Base-by-base conservation (phyloP, 306 rosid genomes). In the Rosa persica region DNA sequence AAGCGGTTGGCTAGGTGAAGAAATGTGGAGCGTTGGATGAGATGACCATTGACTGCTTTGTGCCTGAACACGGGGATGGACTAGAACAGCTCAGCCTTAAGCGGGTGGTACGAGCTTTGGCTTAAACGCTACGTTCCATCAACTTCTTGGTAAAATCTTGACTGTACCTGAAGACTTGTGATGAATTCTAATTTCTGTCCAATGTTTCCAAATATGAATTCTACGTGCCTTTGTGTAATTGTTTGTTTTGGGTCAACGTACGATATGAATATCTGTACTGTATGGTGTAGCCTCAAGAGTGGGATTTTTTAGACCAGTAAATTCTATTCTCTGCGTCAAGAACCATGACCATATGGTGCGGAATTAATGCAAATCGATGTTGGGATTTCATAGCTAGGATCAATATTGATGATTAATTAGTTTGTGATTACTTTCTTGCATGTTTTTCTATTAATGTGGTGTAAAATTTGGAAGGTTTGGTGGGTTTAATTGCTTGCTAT, bases 31-130 rank as follows among this genome's bases (percentile, higher is more conserved):
- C 69, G 54, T 74, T 2, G 27, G 69, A 74, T 42, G 55, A 23
- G 54, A 74, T 74, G 78, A 47, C 25, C 55, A 42, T 57, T 64
- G 69, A 74, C 78, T 57, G 69, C 69, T 57, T 74, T 17, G 69
- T 74, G 25, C 8, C 42, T n/a, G 55, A 74, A 42, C 54, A 47
- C 6, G 69, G 11, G 23, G 20, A 5, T 9, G 78, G 78, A 42
- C 47, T 74, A 22, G 68, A 74, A 3, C 68, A 74, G 42, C 36
- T 25, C 25, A 22, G 52, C 68, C 5, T 22, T 39, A 17, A 39
- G 9, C 68, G 16, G 4, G 9, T 20, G 17, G 54, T 74, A 58
- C 78, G 40, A 23, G 78, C 34, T 16, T 2, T 25, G 69, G 65
- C 25, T 2, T 57, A 48, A 74, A 69, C 36, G 54, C 36, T 67